phyloP scores from a whole-genome alignment of 192 early-diverging fungal species.

The Gonapodya prolifera region DNA sequence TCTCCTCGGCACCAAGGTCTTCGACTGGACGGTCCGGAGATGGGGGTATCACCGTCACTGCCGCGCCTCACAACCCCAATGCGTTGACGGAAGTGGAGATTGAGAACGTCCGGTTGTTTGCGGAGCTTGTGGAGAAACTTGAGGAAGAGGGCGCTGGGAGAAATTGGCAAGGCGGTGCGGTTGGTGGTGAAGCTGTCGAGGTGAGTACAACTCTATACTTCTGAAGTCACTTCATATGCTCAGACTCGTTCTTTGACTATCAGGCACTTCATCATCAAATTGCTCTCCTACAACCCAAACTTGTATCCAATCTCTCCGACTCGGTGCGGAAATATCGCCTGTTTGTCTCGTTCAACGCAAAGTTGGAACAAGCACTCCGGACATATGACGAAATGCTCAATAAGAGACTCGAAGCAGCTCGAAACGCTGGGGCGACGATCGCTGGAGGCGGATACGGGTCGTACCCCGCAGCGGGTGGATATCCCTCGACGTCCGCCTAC shows the following conservation, averaged over 20 bases:
- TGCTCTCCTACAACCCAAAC: slow-evolving; percentile 69
- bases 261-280: slow-evolving; percentile 72
- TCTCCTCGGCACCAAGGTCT: slow-evolving; percentile 25
- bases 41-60: slow-evolving; percentile 62
- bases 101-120: slow-evolving; percentile 83
- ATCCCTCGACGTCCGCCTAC: too few relatives aligned
- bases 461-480: too few relatives aligned
- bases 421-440: too few relatives aligned
- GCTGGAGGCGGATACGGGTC: too few relatives aligned
- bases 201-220: slow-evolving; percentile 6
- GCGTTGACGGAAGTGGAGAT: slow-evolving; percentile 65
- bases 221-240: background rate
- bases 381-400: slow-evolving; percentile 82
- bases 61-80: slow-evolving; percentile 25
- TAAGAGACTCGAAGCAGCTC: too few relatives aligned
- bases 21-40: slow-evolving; percentile 36
- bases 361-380: slow-evolving; percentile 65
- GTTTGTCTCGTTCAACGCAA: slow-evolving; percentile 68
- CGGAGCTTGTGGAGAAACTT: slow-evolving; percentile 69
- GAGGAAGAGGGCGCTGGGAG: slow-evolving; percentile 40
- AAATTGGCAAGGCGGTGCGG: slow-evolving; percentile 70
- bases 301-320: slow-evolving; percentile 58
- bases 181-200: slow-evolving; percentile 34
- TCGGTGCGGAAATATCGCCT: slow-evolving; percentile 65
- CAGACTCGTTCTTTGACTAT: background rate